Evolutionary conservation across 306 rosid genomes (phyloP), one percentile per base, ranked within the genome.

Genomic region (Malus sieversii): DNA sequence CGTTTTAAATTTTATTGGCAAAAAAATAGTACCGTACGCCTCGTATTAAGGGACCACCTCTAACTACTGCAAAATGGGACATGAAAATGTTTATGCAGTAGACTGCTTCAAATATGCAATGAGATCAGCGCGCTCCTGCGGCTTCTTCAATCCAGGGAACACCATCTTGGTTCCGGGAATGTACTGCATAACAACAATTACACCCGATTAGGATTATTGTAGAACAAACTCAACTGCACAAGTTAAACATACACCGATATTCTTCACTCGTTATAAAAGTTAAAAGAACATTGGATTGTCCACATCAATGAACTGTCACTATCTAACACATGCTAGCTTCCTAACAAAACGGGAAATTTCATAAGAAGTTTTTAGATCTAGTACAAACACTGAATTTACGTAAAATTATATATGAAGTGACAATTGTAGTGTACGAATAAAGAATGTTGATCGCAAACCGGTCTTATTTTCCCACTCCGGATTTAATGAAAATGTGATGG

Each of bases 101-200:
- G 97, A 66, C 68, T 84, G 82, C 90, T 92, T 94, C 91, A 94
- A 87, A 76, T 85, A 94, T n/a, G 98, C 84, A 75, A 94, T 92
- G 46, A 94, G 96, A 83, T 94, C 98, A 10, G 95, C 96, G 18
- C 98, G 97, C 0, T 94, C 98, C 84, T 94, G 91, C 19, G 98
- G 98, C 82, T 94, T 94, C 95, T 94, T 94, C 66, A 94, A 85
- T 67, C 98, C 97, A 0, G 98, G 96, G 77, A 94, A 94, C 4
- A 94, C 98, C 98, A 94, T 94, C 93, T 94, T 94, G 9, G 98
- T 92, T 70, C 98, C 98, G 1, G 98, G 98, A 82, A 94, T 88
- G 81, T 90, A 92, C 96, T 92, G 97, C 90, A 82, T 25, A 79
- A 66, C 27, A 20, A 75, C 20, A 32, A 15, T 60, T 65, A 18